Conservation (phyloP, 495 filamentous ascomycete species). For the Thozetella sp. region DNA sequence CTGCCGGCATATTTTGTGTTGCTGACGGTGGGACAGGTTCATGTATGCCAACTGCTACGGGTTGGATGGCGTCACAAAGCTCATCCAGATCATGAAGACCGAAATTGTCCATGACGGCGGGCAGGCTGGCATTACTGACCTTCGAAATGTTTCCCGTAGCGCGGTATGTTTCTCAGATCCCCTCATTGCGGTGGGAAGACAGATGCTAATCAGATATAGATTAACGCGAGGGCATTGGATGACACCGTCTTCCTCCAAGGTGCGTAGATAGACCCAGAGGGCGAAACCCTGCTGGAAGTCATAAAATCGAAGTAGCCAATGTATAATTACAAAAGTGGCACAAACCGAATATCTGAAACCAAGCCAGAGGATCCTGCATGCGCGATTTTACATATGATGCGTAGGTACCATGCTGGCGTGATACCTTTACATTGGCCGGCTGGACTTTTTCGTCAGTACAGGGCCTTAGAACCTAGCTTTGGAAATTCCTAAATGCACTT, state of each 20-base stretch:
- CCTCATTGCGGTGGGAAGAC: not conserved
- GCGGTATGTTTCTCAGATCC: not conserved
- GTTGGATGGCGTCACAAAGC: conserved; percentile 29
- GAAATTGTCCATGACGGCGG: conserved; percentile 36
- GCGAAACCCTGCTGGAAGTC: too few species aligned
- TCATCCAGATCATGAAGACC: conserved; percentile 31
- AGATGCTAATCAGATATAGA: not conserved
- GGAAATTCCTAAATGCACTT: too few species aligned
- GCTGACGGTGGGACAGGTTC: conserved; percentile 12
- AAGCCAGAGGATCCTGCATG: too few species aligned
- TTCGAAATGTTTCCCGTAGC: conserved; percentile 29
- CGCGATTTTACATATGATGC: too few species aligned
- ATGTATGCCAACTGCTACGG: conserved; percentile 46
- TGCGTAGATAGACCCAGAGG: too few species aligned
- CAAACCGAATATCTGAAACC: too few species aligned
- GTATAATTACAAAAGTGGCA: too few species aligned
- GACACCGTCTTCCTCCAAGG: not conserved
- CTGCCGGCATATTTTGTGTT: not conserved
- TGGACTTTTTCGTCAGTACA: too few species aligned
- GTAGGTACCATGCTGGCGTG: too few species aligned
- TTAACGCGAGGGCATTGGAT: not conserved
- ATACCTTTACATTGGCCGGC: too few species aligned
- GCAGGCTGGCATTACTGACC: conserved; percentile 31
- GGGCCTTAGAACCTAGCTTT: too few species aligned
- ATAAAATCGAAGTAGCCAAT: too few species aligned